These are phyloP conservation scores for Saturnispora silvae DNA, from an alignment of 805 yeast genomes.

Conservation along the genomic window DNA sequence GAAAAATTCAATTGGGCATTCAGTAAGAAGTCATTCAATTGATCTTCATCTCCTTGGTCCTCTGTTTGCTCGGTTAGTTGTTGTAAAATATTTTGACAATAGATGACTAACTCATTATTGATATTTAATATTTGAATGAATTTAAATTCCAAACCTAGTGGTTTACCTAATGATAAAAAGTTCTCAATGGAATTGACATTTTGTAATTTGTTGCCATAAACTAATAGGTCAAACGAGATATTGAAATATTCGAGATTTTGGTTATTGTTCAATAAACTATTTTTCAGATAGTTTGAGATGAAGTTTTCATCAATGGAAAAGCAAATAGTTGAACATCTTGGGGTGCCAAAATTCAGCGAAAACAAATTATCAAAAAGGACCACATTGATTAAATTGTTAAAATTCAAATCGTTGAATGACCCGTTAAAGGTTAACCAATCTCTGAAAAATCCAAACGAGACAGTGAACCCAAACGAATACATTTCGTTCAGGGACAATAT, in stretches of 20 bases:
- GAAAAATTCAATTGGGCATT: constrained; percentile 24
- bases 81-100: constrained; percentile 7
- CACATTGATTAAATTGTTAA: constrained; percentile 34
- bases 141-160: constrained; percentile 16
- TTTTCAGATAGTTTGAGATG: constrained; percentile 12
- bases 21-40: constrained; percentile 19
- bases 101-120: constrained; percentile 16
- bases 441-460: constrained; percentile 43
- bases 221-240: constrained; percentile 19
- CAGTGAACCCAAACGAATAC: constrained; percentile 46
- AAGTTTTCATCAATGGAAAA: constrained; percentile 15
- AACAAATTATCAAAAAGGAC: constrained; percentile 42
- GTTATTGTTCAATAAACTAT: constrained; percentile 7
- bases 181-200: constrained; percentile 12
- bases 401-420: constrained; percentile 15
- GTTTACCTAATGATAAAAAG: constrained; percentile 9
- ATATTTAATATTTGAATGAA: constrained; percentile 20
- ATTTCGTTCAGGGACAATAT: constrained; percentile 50
- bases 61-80: constrained; percentile 5
- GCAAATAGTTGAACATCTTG: constrained; percentile 18
- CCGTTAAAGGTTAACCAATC: constrained; percentile 42
- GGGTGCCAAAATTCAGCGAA: constrained; percentile 40
- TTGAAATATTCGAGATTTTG: constrained; percentile 16
- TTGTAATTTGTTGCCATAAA: constrained; percentile 14
- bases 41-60: constrained; percentile 9